phyloP scores from a whole-genome alignment of 1,139 yeast species.

The Suhomyces kunorum region DNA sequence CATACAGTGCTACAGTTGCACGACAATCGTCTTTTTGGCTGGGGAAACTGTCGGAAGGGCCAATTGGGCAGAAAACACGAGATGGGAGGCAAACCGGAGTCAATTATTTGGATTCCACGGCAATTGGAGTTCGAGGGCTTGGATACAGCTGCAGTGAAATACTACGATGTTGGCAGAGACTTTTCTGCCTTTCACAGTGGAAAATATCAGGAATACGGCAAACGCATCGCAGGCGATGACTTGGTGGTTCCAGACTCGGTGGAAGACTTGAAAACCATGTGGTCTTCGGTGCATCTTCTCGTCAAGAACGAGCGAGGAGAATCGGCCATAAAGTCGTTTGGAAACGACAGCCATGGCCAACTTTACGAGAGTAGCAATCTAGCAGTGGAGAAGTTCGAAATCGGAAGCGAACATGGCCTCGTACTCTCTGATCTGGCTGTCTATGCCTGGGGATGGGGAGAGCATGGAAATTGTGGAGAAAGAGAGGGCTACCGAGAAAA shows the following conservation, averaged over 20 bases:
- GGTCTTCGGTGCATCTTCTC: slow-evolving; percentile 76
- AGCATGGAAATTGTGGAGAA: slow-evolving; percentile 91
- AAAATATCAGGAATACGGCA: slow-evolving; percentile 8
- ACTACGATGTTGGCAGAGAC: slow-evolving; percentile 47
- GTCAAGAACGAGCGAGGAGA: neutral
- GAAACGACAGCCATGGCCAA: slow-evolving; percentile 82
- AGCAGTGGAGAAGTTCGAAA: slow-evolving; percentile 28
- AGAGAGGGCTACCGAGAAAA: neutral
- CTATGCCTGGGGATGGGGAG: slow-evolving; percentile 97
- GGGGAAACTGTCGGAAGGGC: slow-evolving; percentile 83
- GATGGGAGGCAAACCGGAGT: slow-evolving; percentile 18
- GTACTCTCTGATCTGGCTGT: slow-evolving; percentile 39
- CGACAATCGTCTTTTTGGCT: slow-evolving; percentile 59
- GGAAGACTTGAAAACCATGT: slow-evolving; percentile 56
- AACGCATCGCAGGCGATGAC: slow-evolving; percentile 4
- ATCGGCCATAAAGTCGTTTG: slow-evolving; percentile 47
- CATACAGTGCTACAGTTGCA: slow-evolving; percentile 51
- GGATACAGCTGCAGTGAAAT: slow-evolving; percentile 6
- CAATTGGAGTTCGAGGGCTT: slow-evolving; percentile 21
- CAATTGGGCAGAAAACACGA: slow-evolving; percentile 49
- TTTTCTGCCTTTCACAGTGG: slow-evolving; percentile 32
- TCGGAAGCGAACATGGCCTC: slow-evolving; percentile 90
- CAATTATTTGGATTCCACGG: slow-evolving; percentile 31
- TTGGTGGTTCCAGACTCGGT: neutral
- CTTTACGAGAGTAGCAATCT: slow-evolving; percentile 31